Evolutionary conservation across 2,329 filamentous ascomycete genomes (phyloP), one percentile per base, ranked within the genome.

Genomic region (Epichloe aotearoae): DNA sequence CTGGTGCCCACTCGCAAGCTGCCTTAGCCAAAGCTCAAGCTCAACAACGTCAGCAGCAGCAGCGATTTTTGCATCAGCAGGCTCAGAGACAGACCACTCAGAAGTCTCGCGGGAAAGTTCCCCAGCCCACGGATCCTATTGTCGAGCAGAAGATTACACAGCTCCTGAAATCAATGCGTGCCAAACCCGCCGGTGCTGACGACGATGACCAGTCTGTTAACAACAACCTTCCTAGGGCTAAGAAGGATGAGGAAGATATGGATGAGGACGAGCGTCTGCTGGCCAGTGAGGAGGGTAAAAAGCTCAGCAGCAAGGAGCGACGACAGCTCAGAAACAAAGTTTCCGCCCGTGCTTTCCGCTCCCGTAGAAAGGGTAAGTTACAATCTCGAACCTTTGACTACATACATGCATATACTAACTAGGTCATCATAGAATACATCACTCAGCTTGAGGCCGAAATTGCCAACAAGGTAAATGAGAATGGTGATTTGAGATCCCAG

Each of bases 301-400:
- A 96, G 74, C 79, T 98, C n/a, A 93, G 84, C 69, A 95, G 88
- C 75, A 97, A 97, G 73, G 90, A 97, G 70, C 84, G 93, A 54
- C 84, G 93, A 58, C 93, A 97, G 69, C 78, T 98, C n/a, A 82
- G 93, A 56, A 98, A 98, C 79, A 98, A 98, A 72, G 93, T 98
- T 4, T 98, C 93, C 41, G 93, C 93, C 55, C 88, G 93, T 59
- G 91, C 91, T 48, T 98, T 98, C 82, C 86, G 93, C 51, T 96
- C 90, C n/a, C 79, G 93, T 61, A 85, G 93, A 76, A 98, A 98
- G 77, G 91, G 91, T 96, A 82, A 75, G 77, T 63, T 56, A 2
- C 20, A 14, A 43, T 38, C 8, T 15, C 1, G 20, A 4, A 46
- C 8, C 36, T 14, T 10, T 33, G n/a, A 14, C 45, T 26, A 17